phyloP scores from a whole-genome alignment of 2,329 filamentous ascomycete genomes.

The Aspergillus sojae region DNA sequence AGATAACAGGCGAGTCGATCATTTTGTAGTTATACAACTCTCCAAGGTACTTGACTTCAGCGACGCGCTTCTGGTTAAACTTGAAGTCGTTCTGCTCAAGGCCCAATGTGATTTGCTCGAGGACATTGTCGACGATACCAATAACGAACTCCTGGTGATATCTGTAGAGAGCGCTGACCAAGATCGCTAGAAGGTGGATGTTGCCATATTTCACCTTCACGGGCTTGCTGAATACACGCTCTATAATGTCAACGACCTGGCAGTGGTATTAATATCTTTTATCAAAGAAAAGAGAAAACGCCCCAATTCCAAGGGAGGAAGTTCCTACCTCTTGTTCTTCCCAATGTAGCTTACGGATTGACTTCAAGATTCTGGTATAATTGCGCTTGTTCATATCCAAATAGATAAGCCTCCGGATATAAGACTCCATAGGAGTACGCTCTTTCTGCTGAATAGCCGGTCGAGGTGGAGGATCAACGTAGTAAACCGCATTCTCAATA shows the following conservation, averaged over 20 bases:
- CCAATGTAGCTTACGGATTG: constrained; percentile 95
- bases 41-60: constrained; percentile 93
- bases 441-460: constrained; percentile 97
- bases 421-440: constrained; percentile 87
- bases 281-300: neutral
- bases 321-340: constrained; percentile 76
- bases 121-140: constrained; percentile 84
- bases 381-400: constrained; percentile 92
- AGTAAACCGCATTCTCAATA: constrained; percentile 97
- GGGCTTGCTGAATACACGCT: constrained; percentile 93
- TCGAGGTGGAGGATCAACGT: constrained; percentile 91
- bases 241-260: constrained; percentile 72
- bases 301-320: neutral
- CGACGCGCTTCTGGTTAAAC: constrained; percentile 90
- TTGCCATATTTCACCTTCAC: constrained; percentile 98
- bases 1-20: constrained; percentile 92
- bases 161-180: constrained; percentile 83
- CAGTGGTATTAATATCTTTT: constrained; percentile 1
- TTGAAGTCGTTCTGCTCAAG: constrained; percentile 97
- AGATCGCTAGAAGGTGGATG: constrained; percentile 87
- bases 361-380: constrained; percentile 89
- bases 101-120: constrained; percentile 85
- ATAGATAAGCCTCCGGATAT: constrained; percentile 90
- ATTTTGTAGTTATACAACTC: constrained; percentile 98
- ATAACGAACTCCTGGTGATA: constrained; percentile 92